Base-by-base conservation (phyloP, 805 yeast genomes). In the Sungouiozyma intestinalis region DNA sequence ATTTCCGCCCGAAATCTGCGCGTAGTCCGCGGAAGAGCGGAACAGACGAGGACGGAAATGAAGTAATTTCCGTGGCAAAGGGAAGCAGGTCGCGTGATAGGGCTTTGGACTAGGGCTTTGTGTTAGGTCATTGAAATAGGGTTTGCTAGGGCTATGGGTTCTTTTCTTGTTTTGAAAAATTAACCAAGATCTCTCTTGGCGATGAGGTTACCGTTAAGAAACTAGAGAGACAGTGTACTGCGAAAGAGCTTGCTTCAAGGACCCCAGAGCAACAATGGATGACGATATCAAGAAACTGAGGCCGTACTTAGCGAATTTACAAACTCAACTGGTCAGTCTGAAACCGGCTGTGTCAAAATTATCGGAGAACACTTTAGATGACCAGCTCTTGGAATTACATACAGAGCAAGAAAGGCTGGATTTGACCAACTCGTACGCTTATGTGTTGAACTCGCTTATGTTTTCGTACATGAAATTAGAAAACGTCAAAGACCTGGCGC, bases 391-490 rank as follows among this genome's bases (percentile, higher is more conserved):
- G 8, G 39, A 44, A 34, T 35, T 46, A 39, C 43, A 39, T 29
- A 48, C 48, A 35, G 60, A 59, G 27, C 40, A 48, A 32, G 48
- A 48, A 11, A 52, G 46, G 35, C 33, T 60, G 35, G 54, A 55
- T 2, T 43, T 56, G 3, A 40, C 55, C 7, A 60, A 60, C 39
- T 50, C 47, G 17, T 52, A 49, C 33, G 52, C 57, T 2, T 60
- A 60, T 40, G 45, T 57, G 1, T 43, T 60, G 39, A 53, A 59
- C 33, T 58, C 64, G 1, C 41, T 60, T 35, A 45, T 58, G 44
- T 60, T 59, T 40, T 46, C 57, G 1, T 52, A 54, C 39, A 51
- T 53, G 55, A 60, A 60, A 40, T 43, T 60, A 8, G 40, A 50
- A 16, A 45, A 47, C 18, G 49, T 48, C 15, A 55, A 53, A 33